Percentiles rank a stretch among this genome's conserved stretches.
Evolutionary conservation across 2,329 filamentous ascomycete genomes (phyloP).

Genomic region (Sporothrix dimorphospora): DNA sequence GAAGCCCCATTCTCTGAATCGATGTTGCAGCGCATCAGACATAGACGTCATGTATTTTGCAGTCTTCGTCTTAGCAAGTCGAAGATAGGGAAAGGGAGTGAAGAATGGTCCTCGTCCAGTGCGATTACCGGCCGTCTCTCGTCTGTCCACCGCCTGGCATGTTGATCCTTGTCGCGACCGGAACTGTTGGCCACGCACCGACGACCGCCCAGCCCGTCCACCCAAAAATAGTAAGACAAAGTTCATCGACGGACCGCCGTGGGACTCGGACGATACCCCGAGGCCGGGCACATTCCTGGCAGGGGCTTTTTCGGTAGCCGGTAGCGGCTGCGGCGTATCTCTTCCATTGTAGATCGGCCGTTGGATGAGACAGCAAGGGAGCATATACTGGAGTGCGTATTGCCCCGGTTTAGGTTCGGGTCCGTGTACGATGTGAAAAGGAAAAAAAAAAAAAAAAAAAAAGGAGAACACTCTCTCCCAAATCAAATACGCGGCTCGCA

Average conservation of each 20-base stretch:
- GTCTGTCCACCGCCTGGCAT: background rate
- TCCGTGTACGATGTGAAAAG: background rate
- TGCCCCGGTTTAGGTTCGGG: background rate
- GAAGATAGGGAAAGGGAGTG: background rate
- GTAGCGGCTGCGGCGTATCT: background rate
- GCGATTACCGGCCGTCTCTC: background rate
- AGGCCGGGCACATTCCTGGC: background rate
- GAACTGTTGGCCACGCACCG: background rate
- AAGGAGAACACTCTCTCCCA: too few species aligned
- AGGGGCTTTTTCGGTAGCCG: conserved; percentile 10
- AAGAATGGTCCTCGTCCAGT: background rate
- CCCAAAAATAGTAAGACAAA: conserved; percentile 18
- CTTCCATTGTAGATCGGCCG: background rate
- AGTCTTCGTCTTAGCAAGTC: background rate
- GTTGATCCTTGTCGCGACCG: background rate
- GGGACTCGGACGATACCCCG: background rate
- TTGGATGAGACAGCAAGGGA: conserved; percentile 7
- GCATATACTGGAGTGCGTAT: background rate
- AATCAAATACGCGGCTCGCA: background rate
- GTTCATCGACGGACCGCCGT: background rate
- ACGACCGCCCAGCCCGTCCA: background rate
- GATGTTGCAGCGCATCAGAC: background rate
- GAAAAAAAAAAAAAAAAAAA: background rate
- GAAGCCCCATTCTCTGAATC: background rate
- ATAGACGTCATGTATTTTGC: conserved; percentile 14